Evolutionary conservation across 2,329 filamentous ascomycete genomes (phyloP), one percentile per base, ranked within the genome.

Genomic region (Colletotrichum eremochloae): DNA sequence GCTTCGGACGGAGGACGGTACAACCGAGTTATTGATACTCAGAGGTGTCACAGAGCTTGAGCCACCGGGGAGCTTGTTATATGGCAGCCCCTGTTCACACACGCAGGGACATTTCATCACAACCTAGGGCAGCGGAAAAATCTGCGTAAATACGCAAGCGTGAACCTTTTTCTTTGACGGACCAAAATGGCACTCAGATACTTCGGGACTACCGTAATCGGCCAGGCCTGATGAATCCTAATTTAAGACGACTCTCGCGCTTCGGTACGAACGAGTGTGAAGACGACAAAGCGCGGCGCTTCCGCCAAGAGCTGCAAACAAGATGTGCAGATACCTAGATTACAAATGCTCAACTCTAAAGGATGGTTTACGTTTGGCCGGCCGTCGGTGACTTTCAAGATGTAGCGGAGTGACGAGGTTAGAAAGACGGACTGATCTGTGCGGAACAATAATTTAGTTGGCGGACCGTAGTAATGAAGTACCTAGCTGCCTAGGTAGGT

Each of bases 21-120:
- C 48, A 64, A 44, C 60, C 66, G 33, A 55, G 33, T n/a, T 55
- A 33, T 48, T 69, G 46, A 60, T 44, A 48, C 61, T 65, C 55
- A 14, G n/a, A 56, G 40, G 24, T 56, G 66, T 70, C 55, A 65
- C 46, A 66, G 40, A 65, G 66, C 60, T 72, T 64, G 50, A 72
- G 66, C 66, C 48, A 70, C 44, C 48, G 42, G 40, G 66, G 29
- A 69, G 67, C 60, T 69, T 68, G n/a, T 36, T 24, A 55, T 44
- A 38, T 69, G 38, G 53, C 46, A 64, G 58, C 38, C 68, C 65
- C 58, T 71, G 65, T 44, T 29, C 40, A 11, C 29, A 42, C 52
- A 46, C 53, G 58, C 69, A 38, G 58, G 53, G 31, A n/a, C 8
- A n/a, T 42, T 68, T 60, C 36, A 29, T 40, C 58, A 36, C 31